These are phyloP conservation scores for Plasmodium knowlesi DNA, from an alignment of 169 alveolate genomes.

Conservation along the genomic window DNA sequence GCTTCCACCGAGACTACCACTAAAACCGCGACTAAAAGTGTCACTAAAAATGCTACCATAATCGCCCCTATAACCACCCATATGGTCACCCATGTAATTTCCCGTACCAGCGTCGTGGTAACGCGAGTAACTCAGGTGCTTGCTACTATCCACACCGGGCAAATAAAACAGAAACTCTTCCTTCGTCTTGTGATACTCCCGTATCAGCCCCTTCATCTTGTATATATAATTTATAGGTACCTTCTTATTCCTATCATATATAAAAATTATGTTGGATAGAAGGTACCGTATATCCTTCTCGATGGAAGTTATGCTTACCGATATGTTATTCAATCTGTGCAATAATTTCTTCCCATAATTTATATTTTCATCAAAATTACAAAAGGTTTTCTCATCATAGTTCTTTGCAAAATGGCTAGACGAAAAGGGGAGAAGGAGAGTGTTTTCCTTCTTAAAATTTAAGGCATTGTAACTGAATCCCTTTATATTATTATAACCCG, in stretches of 20 bases:
- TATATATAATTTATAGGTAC: conserved; percentile 51
- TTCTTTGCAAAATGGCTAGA: conserved; percentile 8
- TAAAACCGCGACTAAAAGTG: background rate
- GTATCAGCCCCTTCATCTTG: conserved; percentile 42
- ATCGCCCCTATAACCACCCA: background rate
- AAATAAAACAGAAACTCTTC: conserved; percentile 28
- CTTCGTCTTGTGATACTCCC: conserved; percentile 51
- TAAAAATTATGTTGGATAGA: conserved; percentile 31
- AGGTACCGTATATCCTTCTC: conserved; percentile 52
- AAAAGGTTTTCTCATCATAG: conserved; percentile 8
- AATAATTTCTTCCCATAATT: conserved; percentile 37
- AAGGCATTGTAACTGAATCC: conserved; percentile 12
- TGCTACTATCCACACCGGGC: conserved; percentile 12
- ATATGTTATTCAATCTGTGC: conserved; percentile 49
- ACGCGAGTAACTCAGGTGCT: conserved; percentile 3
- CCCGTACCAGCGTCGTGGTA: background rate
- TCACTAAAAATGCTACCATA: background rate
- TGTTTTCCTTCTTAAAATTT: conserved; percentile 22
- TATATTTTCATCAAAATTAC: conserved; percentile 42
- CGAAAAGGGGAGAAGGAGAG: conserved; percentile 46
- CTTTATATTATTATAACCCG: conserved; percentile 30
- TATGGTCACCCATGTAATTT: background rate
- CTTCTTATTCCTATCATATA: conserved; percentile 40
- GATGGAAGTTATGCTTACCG: conserved; percentile 51
- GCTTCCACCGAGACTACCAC: background rate